Evolutionary conservation across 192 early-diverging fungal species (phyloP), one percentile per base, ranked within the genome.

Genomic region (Coemansia sp.): DNA sequence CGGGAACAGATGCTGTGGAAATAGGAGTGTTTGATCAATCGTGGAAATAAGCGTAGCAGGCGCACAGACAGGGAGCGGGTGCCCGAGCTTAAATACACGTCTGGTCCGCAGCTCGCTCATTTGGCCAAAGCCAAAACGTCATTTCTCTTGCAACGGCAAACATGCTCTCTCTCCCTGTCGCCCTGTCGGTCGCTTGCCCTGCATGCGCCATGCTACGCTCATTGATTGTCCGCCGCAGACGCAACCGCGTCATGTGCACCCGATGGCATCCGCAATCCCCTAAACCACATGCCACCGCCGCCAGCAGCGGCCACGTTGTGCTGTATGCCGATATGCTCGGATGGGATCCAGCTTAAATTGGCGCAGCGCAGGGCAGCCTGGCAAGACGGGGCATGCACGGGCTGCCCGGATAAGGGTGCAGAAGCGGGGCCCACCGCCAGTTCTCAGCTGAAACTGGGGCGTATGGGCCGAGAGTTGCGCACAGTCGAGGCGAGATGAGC

Each of bases 241-340:
- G 50, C 50, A 52, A 31, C 28, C 28, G 28, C 28, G 28, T 52
- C 50, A 52, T 52, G 50, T 52, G 50, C 23, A 52, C 50, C 19
- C 20, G 19, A 11, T 52, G 21, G 47, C 47, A 49, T n/a, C 28
- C 47, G 21, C 10, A 22, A 23, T 22, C 50, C 50, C 50, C 23
- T 52, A 52, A 23, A 19, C 50, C 50, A 52, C 19, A 15, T 44
- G 23, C 20, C 11, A 22, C 5, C 50, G 6, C 28, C 28, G 28
- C 28, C 28, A 31, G 28, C 28, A 31, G 6, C 6, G 19, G 50
- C 50, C 50, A 52, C 19, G 23, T 11, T 52, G 50, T 22, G 42
- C 11, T 44, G 42, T 44, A 44, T 44, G 42, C 42, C 42, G 42
- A 44, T n/a, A 5, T 44, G 50, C 50, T 52, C 50, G 20, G 21